Evolutionary conservation across 352 stramenopile genomes (phyloP).

Genomic region (Phytophthora macrochlamydospora): DNA sequence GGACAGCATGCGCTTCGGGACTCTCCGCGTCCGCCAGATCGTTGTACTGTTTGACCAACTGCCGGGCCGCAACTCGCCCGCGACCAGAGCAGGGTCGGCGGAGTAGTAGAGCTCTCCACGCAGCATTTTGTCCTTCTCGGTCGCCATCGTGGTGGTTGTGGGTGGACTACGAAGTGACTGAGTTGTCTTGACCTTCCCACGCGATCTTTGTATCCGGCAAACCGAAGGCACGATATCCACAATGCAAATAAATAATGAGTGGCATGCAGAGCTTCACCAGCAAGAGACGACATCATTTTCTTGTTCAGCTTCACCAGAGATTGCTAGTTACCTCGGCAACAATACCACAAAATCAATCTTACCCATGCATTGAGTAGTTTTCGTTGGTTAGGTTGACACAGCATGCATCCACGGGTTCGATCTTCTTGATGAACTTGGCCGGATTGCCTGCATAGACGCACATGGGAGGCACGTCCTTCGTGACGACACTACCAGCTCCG

Average conservation of each 20-base stretch:
- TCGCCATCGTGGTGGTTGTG: constrained; percentile 14
- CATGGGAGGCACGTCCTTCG: constrained; percentile 68
- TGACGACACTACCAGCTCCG: constrained; percentile 81
- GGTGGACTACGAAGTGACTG: neutral
- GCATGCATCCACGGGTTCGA: constrained; percentile 22
- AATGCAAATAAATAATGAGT: too few relatives aligned
- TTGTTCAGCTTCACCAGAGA: too few relatives aligned
- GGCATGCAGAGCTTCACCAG: too few relatives aligned
- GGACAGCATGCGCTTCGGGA: constrained; percentile 20
- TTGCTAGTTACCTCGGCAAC: too few relatives aligned
- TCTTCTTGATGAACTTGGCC: constrained; percentile 36
- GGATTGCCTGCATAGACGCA: constrained; percentile 24
- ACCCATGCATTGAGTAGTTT: too few relatives aligned
- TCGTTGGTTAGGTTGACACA: too few relatives aligned
- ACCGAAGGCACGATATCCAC: too few relatives aligned
- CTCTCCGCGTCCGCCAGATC: constrained; percentile 25
- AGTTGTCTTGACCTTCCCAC: neutral
- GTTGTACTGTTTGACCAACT: constrained; percentile 46
- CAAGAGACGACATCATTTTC: too few relatives aligned
- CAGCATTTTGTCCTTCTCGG: constrained; percentile 65
- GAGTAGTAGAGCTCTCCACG: constrained; percentile 49
- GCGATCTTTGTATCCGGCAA: too few relatives aligned
- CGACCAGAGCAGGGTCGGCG: constrained; percentile 34
- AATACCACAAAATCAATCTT: too few relatives aligned
- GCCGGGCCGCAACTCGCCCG: constrained; percentile 29